Percentiles rank a stretch among this genome's conserved stretches.
These are phyloP conservation scores for Alliaria petiolata DNA, from an alignment of 345 rosid species.

Conservation along the genomic window DNA sequence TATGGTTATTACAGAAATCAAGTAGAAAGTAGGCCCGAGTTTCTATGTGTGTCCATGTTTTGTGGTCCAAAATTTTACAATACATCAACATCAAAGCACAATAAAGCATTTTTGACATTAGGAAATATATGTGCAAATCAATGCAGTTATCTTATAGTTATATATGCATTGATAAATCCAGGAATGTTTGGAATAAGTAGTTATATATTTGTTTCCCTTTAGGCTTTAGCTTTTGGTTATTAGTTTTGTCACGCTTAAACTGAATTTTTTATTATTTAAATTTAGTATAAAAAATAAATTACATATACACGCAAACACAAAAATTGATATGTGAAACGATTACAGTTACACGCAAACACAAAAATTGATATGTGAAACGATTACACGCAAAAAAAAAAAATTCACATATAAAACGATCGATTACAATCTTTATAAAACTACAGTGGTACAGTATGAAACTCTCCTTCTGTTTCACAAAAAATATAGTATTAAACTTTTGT, in stretches of 20 bases:
- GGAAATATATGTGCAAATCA: background rate
- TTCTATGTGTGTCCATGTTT: slow-evolving; percentile 16
- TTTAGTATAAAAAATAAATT: no score
- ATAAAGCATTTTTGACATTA: background rate
- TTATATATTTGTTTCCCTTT: background rate
- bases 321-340: no score
- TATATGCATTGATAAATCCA: background rate
- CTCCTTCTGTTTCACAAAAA: no score
- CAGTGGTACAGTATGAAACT: no score
- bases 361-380: no score
- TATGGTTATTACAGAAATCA: background rate
- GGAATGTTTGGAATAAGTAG: background rate
- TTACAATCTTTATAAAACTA: no score
- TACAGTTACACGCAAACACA: no score
- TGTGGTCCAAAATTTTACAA: slow-evolving; percentile 15
- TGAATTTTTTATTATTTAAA: no score
- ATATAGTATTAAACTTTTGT: no score
- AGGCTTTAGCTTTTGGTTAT: background rate
- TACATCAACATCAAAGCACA: slow-evolving; percentile 6
- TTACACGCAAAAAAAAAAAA: no score
- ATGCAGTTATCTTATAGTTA: background rate
- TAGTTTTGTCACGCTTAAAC: background rate
- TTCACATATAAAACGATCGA: no score
- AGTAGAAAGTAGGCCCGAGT: background rate
- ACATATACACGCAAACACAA: no score